A percentile compares a stretch with the other conserved stretches of the same genome.
These are phyloP conservation scores for Coemansia sp. DNA, from an alignment of 192 early-diverging fungal genomes.

Conservation along the genomic window DNA sequence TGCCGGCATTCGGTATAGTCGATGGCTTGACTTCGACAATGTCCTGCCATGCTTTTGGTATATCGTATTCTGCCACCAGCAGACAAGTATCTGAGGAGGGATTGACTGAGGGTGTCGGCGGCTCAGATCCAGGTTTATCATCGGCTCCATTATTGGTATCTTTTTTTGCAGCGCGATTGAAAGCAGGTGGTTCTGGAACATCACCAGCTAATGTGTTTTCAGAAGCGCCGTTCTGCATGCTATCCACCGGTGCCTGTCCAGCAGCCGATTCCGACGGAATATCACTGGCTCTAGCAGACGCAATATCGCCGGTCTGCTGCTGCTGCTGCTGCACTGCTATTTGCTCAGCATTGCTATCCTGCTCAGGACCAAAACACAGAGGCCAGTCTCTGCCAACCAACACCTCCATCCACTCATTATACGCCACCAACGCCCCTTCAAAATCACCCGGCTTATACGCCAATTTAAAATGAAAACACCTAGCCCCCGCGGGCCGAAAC, in stretches of 20 bases:
- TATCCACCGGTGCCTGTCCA: neutral
- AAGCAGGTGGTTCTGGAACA: neutral
- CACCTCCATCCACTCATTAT: slow-evolving; percentile 71
- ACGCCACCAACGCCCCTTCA: slow-evolving; percentile 66
- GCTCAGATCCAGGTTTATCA: neutral
- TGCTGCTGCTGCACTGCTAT: neutral
- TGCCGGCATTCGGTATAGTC: slow-evolving; percentile 67
- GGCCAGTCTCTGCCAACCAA: slow-evolving; percentile 81
- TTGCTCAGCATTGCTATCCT: neutral
- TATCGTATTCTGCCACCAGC: slow-evolving; percentile 1
- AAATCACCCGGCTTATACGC: slow-evolving; percentile 80
- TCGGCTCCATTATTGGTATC: neutral
- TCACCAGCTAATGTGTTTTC: neutral
- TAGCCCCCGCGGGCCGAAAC: slow-evolving; percentile 66
- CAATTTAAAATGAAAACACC: slow-evolving; percentile 72
- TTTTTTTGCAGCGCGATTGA: neutral
- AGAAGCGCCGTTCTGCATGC: neutral
- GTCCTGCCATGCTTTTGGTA: slow-evolving; percentile 61
- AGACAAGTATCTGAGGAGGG: neutral
- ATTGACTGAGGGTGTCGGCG: neutral
- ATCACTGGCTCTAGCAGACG: too few species aligned
- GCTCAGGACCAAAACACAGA: slow-evolving; percentile 68
- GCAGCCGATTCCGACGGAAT: too few species aligned
- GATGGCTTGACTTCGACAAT: slow-evolving; percentile 66
- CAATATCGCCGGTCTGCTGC: too few species aligned